Base-by-base conservation (phyloP, 1,139 yeast species). In the Candida dubliniensis region DNA sequence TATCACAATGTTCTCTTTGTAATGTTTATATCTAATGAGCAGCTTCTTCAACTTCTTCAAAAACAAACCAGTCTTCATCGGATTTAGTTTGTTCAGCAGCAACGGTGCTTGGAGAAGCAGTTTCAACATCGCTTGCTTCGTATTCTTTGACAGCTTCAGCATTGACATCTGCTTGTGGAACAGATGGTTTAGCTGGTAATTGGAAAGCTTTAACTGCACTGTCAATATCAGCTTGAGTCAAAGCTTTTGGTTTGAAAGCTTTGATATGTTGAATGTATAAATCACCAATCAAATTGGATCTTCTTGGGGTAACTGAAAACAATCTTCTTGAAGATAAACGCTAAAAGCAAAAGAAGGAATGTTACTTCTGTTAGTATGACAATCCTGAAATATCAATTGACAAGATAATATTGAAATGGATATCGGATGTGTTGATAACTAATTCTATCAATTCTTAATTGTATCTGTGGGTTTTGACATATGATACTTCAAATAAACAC, bases 231-330 rank as follows among this genome's bases (percentile, higher is more conserved):
- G 80, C 72, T 50, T 87, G 81, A 45, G 88, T 71, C 51, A 84
- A 64, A 51, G 91, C 83, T 52, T 84, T 79, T 64, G 96, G 91
- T 78, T 90, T 88, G 82, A 86, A 89, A 49, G 82, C 82, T 76
- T 84, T 87, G 71, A 93, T 77, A 70, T 89, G 95, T 69, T 79
- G 84, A 63, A 91, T 74, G 76, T 91, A 93, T 57, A 91, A 79
- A 56, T 91, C 96, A 67, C 89, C 81, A 62, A 91, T 72, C 65
- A 87, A 77, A 75, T 89, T 83, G 59, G 61, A 59, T 66, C 74
- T 70, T 60, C 69, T 66, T 55, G 77, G 70, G 47, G 76, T 69
- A 53, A 66, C 61, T 49, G 78, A 70, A 59, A 74, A 67, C 49
- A 64, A 61, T 69, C 77, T 71, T 66, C 64, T 70, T 50, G 76